Conservation (phyloP, 2,329 filamentous ascomycete species). For the Cercospora sp. region DNA sequence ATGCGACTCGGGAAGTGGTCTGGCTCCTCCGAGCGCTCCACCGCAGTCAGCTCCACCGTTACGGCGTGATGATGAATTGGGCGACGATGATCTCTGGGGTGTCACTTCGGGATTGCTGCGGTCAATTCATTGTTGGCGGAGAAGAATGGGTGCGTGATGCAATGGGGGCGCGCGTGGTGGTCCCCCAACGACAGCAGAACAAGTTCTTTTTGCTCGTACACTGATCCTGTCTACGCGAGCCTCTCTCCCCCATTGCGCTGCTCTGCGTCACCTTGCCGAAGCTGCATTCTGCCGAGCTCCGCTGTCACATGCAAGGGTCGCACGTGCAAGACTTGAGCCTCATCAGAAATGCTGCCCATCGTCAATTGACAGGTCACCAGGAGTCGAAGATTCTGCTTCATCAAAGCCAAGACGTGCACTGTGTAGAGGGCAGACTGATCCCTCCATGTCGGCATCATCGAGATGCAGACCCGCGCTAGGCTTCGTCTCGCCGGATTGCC, state of each 20-base stretch:
- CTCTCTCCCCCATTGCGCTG: neutral
- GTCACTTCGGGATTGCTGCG: slow-evolving; percentile 12
- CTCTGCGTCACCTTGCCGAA: neutral
- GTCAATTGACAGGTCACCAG: neutral
- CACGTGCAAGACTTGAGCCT: neutral
- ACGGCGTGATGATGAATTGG: slow-evolving; percentile 17
- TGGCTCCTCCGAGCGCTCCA: slow-evolving; percentile 3
- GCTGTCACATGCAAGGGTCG: slow-evolving; percentile 3
- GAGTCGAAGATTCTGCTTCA: neutral
- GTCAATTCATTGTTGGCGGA: slow-evolving; percentile 15
- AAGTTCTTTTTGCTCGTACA: slow-evolving; percentile 7
- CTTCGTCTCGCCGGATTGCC: neutral
- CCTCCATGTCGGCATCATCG: neutral
- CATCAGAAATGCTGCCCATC: neutral
- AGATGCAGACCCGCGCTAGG: neutral
- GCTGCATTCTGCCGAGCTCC: neutral
- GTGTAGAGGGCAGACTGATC: neutral
- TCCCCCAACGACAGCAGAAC: neutral
- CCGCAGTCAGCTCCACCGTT: slow-evolving; percentile 11
- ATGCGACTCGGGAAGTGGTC: slow-evolving; percentile 22
- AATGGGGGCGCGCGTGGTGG: slow-evolving; percentile 2
- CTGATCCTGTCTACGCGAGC: neutral
- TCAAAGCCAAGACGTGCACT: neutral
- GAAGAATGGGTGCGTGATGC: slow-evolving; percentile 13
- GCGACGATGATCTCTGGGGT: slow-evolving; percentile 2